Percentiles rank a stretch among this genome's conserved stretches.
These are phyloP conservation scores for Cladosporium sp. DNA, from an alignment of 2,329 filamentous ascomycete species.

Conservation along the genomic window DNA sequence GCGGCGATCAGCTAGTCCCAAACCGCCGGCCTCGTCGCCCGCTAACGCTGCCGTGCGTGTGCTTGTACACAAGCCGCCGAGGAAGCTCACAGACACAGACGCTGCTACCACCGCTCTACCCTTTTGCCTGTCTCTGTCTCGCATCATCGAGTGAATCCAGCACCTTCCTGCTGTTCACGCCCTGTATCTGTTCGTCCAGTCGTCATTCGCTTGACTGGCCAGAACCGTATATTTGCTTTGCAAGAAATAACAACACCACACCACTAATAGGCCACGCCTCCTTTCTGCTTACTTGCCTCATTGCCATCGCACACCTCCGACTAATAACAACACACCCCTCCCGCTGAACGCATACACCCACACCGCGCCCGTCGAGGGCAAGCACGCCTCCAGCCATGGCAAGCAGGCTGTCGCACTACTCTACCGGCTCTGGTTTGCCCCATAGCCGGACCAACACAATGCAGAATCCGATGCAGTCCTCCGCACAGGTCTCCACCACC, in stretches of 20 bases:
- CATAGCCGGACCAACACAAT: constrained; percentile 53
- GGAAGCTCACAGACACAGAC: background rate
- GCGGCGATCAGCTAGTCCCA: constrained; percentile 11
- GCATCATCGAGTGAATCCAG: background rate
- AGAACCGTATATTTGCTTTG: background rate
- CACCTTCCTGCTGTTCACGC: background rate
- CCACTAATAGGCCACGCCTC: constrained; percentile 1
- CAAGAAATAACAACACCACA: background rate
- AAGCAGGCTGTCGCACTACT: constrained; percentile 63
- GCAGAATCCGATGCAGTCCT: constrained; percentile 53
- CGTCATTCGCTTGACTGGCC: constrained; percentile 17
- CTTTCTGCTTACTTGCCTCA: constrained; percentile 7
- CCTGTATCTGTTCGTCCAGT: background rate
- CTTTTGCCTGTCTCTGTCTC: background rate
- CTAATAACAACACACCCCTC: background rate
- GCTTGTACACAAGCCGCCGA: constrained; percentile 6
- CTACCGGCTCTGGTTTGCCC: constrained; percentile 58
- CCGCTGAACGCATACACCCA: constrained; percentile 8
- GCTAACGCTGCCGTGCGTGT: background rate
- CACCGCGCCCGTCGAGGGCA: constrained; percentile 4
- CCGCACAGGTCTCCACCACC: constrained; percentile 84
- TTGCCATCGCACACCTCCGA: background rate
- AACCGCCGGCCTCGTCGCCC: background rate
- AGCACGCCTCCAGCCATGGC: constrained; percentile 50
- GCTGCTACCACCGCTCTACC: background rate